Evolutionary conservation across 2,329 filamentous ascomycete species (phyloP), one percentile per base, ranked within the genome.

Genomic region (Pseudogymnoascus sp.): DNA sequence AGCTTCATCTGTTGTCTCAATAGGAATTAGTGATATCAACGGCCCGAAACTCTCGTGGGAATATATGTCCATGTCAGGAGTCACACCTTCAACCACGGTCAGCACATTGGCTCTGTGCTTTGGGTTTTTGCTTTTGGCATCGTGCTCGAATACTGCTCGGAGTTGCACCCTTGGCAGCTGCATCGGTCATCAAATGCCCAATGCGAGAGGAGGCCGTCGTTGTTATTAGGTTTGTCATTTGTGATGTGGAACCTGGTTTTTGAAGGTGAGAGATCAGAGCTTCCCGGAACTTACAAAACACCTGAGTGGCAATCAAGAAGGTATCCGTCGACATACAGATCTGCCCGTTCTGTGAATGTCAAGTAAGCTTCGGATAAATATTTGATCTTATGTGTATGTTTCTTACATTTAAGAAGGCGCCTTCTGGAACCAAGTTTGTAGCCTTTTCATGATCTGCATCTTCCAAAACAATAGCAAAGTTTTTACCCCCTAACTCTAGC

Each of bases 401-500:
- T 68, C 69, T 68, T 63, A 71, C 70, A 43, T 73, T 68, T 34
- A 69, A 60, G 56, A 71, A 71, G 1, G 72, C 74, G 3, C 72
- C 74, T 31, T 67, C 67, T 2, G 69, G 65, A 38, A 70, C 69
- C 21, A 70, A 60, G 73, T 66, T 64, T 78, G 70, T 25, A 74
- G 75, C 65, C 78, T 81, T 64, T 28, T 76, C 73, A 2, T 82
- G 67, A 64, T 81, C 74, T 0, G 79, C 79, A 64, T 81, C 79
- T 36, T 74, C 71, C 5, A 78, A 72, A 0, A 82, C 75, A 4
- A 82, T 70, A 2, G 76, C 72, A 2, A 74, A 74, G 1, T 73
- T 75, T 66, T 82, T 82, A 28, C 80, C 80, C 7, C 80, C 80
- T 2, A 82, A 74, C 67, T 82, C 80, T 59, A 82, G 70, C 7